Evolutionary conservation across 257 asterid species (phyloP), one percentile per base, ranked within the genome.

Genomic region (Marsdenia floribunda): DNA sequence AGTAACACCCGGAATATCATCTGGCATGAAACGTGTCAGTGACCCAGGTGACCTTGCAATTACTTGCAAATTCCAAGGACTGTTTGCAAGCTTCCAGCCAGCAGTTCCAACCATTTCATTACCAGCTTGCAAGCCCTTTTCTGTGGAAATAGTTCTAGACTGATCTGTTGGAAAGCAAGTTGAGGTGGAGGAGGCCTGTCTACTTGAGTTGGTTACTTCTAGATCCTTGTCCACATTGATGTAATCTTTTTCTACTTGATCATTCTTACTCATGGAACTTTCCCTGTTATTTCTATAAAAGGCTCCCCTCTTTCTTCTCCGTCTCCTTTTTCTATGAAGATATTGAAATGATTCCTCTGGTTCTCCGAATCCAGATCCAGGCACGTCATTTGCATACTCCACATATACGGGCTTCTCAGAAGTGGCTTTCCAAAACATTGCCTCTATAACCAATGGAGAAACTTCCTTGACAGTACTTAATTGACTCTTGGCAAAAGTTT

Each of bases 1-100:
- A 60, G 99, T 95, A 79, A 95, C 99, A 73, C 99, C 98, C 18
- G 99, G 98, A 22, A 95, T 95, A 84, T 95, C 99, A 88, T 95
- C 97, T 19, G 98, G 96, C 99, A 95, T 95, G 83, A 87, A 95
- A 50, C 98, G 97, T 3, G 99, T 95, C 76, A 95, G 80, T 19
- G 99, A 95, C 68, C 99, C 99, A 68, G 96, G 88, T 38, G 99
- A 90, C 77, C 98, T 83, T 68, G 99, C 94, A 83, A 95, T 86
- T 59, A 90, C 94, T 85, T 95, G 99, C 80, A 95, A 87, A 87
- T 95, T 95, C 99, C 99, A 95, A 70, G 98, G 90, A 82, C 99
- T 83, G 75, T 94, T 94, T 52, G 98, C 84, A 74, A 95, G 94
- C 89, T 90, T 92, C 98, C 98, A 90, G 77, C 98, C 98, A 77